Conservation (phyloP, 164 flowering plant species). For the Stephania yunnanensis region DNA sequence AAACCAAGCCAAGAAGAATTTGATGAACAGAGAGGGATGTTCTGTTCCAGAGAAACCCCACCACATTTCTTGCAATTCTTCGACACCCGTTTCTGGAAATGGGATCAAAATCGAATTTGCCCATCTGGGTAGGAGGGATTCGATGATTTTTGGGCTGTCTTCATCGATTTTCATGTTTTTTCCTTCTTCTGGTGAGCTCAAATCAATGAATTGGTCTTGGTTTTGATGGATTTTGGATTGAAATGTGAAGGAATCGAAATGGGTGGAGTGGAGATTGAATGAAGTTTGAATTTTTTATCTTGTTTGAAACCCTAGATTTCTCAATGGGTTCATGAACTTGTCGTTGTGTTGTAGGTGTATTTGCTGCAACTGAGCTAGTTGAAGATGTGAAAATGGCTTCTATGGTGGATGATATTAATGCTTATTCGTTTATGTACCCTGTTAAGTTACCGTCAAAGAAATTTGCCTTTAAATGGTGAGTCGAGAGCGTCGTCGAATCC, state of each 20-base stretch:
- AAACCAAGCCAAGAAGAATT: slow-evolving; percentile 10
- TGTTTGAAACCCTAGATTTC: background rate
- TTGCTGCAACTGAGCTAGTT: slow-evolving; percentile 37
- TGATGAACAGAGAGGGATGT: slow-evolving; percentile 19
- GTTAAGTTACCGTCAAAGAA: slow-evolving; percentile 56
- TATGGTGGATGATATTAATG: slow-evolving; percentile 76
- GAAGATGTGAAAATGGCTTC: slow-evolving; percentile 53
- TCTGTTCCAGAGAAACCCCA: slow-evolving; percentile 10
- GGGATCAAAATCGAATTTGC: slow-evolving; percentile 12
- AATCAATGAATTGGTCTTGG: background rate
- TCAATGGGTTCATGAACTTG: background rate
- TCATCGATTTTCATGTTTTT: slow-evolving; percentile 33
- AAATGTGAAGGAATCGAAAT: slow-evolving; percentile 3
- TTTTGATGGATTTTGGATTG: background rate
- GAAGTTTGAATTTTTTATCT: background rate
- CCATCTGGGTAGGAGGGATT: slow-evolving; percentile 40
- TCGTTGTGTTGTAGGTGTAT: slow-evolving; percentile 3
- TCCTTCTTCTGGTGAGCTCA: slow-evolving; percentile 38
- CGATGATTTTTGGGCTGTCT: slow-evolving; percentile 47
- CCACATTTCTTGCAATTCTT: slow-evolving; percentile 13
- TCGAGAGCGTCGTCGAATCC: background rate
- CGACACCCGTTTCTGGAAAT: slow-evolving; percentile 25
- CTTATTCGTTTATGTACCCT: slow-evolving; percentile 78
- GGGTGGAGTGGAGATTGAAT: background rate
- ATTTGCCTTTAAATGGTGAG: slow-evolving; percentile 74